Percentiles rank a stretch among this genome's conserved stretches.
These are phyloP conservation scores for Phoma sp. DNA, from an alignment of 2,329 filamentous ascomycete species.

Conservation along the genomic window DNA sequence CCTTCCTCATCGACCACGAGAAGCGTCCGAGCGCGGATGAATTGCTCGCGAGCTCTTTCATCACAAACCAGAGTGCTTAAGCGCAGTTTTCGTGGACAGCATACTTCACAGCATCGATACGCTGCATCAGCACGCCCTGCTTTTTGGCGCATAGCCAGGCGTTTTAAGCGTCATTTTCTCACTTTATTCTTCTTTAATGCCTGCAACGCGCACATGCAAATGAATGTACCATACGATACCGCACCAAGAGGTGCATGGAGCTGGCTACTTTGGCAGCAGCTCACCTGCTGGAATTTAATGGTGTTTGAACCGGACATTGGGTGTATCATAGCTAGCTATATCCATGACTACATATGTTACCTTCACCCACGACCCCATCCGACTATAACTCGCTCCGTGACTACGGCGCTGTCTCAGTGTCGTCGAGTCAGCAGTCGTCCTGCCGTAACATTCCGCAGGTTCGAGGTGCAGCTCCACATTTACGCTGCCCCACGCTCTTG, in stretches of 20 bases:
- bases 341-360: background rate
- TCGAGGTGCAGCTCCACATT: background rate
- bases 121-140: background rate
- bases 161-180: background rate
- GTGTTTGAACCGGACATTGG: slow-evolving; percentile 1
- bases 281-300: slow-evolving; percentile 3
- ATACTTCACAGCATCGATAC: background rate
- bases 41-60: slow-evolving; percentile 80
- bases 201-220: slow-evolving; percentile 22
- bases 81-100: background rate
- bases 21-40: slow-evolving; percentile 91
- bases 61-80: slow-evolving; percentile 66
- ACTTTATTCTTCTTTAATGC: slow-evolving; percentile 12
- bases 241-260: slow-evolving; percentile 9
- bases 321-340: slow-evolving; percentile 1
- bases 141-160: background rate
- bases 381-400: background rate
- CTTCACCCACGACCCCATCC: background rate
- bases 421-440: background rate
- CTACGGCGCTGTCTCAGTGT: background rate
- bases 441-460: background rate
- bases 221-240: slow-evolving; percentile 23
- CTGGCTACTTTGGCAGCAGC: slow-evolving; percentile 1
- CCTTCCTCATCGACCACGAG: slow-evolving; percentile 95
- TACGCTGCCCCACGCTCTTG: background rate